These are phyloP conservation scores for Annona squamosa DNA, from an alignment of 164 flowering plant species.

Conservation along the genomic window DNA sequence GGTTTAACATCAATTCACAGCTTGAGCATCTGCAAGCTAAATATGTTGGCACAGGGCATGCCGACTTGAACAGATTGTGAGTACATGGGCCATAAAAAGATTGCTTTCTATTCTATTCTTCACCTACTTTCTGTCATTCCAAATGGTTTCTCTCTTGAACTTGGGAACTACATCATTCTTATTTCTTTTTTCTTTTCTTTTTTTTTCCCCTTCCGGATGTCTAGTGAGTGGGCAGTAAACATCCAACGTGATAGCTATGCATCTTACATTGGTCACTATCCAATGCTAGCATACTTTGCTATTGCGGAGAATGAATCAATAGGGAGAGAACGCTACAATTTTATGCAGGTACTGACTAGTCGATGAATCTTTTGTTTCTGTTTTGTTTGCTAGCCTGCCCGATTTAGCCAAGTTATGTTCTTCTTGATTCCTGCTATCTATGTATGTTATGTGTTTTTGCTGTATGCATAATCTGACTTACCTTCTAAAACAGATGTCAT, in stretches of 20 bases:
- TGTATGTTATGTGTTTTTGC: background rate
- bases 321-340: slow-evolving; percentile 94
- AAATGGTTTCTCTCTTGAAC: background rate
- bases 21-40: slow-evolving; percentile 98
- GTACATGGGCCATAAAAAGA: slow-evolving; percentile 9
- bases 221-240: slow-evolving; percentile 98
- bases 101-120: background rate
- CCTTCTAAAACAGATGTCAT: too few species aligned
- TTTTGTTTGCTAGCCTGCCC: background rate
- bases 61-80: slow-evolving; percentile 88
- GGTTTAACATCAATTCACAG: slow-evolving; percentile 97
- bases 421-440: background rate
- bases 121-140: background rate
- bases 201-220: slow-evolving; percentile 5
- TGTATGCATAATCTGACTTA: background rate
- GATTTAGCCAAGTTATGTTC: background rate
- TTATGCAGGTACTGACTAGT: slow-evolving; percentile 71
- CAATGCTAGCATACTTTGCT: slow-evolving; percentile 75
- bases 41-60: slow-evolving; percentile 97
- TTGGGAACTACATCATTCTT: background rate
- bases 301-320: slow-evolving; percentile 95
- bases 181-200: slow-evolving; percentile 5
- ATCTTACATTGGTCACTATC: slow-evolving; percentile 88
- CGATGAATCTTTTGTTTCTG: background rate
- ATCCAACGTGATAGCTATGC: slow-evolving; percentile 97